These are phyloP conservation scores for Daphne laureola DNA, from an alignment of 441 rosid species.

Conservation along the genomic window DNA sequence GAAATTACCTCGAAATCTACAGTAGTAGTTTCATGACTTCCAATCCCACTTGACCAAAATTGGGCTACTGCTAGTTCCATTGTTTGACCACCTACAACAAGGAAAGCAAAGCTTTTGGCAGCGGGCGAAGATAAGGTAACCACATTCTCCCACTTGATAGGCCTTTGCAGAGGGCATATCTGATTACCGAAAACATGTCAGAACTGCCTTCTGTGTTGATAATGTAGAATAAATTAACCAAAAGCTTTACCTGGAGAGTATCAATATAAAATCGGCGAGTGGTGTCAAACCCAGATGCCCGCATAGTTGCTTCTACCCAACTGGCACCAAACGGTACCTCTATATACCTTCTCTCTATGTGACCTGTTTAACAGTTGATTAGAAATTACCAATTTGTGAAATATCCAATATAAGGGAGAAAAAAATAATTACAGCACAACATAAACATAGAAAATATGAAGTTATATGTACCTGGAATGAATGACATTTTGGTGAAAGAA, in stretches of 20 bases:
- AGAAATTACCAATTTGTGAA: slow-evolving; percentile 5
- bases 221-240: slow-evolving; percentile 11
- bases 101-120: slow-evolving; percentile 70
- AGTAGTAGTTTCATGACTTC: slow-evolving; percentile 70
- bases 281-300: slow-evolving; percentile 83
- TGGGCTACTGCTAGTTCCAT: slow-evolving; percentile 96
- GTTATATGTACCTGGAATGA: slow-evolving; percentile 59
- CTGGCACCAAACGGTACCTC: slow-evolving; percentile 87
- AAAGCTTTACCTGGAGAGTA: slow-evolving; percentile 69
- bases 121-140: slow-evolving; percentile 75
- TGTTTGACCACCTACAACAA: slow-evolving; percentile 84
- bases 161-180: slow-evolving; percentile 91
- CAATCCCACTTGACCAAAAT: slow-evolving; percentile 98
- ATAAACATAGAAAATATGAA: slow-evolving; percentile 8
- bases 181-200: slow-evolving; percentile 37
- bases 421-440: not conserved
- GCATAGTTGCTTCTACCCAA: slow-evolving; percentile 97
- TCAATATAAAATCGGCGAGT: slow-evolving; percentile 75
- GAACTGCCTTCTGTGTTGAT: slow-evolving; percentile 16
- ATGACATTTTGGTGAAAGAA: slow-evolving; percentile 73
- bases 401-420: not conserved
- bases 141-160: slow-evolving; percentile 83
- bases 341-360: slow-evolving; percentile 81
- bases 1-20: slow-evolving; percentile 89
- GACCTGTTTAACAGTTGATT: slow-evolving; percentile 41